A percentile compares a stretch with the other conserved stretches of the same genome.
Conservation (phyloP, 306 rosid species). For the Cicer arietinum region DNA sequence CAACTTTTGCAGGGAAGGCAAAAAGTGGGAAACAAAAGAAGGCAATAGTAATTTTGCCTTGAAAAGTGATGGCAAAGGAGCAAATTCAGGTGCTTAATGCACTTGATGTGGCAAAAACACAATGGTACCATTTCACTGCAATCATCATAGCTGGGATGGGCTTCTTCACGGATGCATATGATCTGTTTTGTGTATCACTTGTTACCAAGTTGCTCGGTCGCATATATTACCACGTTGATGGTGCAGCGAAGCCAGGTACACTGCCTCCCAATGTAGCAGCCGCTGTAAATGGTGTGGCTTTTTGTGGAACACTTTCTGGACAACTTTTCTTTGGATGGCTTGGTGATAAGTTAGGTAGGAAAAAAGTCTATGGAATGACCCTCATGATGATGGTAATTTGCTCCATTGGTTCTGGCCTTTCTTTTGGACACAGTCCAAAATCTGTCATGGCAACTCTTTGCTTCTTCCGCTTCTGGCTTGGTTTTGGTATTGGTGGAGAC, state of each 20-base stretch:
- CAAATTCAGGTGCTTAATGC: constrained; percentile 69
- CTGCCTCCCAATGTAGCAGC: constrained; percentile 87
- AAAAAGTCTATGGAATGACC: too few relatives aligned
- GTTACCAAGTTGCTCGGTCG: constrained; percentile 85
- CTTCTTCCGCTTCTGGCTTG: too few relatives aligned
- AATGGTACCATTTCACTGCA: constrained; percentile 86
- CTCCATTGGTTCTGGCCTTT: too few relatives aligned
- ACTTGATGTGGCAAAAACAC: constrained; percentile 79
- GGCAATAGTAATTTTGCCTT: constrained; percentile 8
- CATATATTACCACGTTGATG: constrained; percentile 71
- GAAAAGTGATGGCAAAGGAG: constrained; percentile 61
- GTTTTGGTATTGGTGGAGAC: too few relatives aligned
- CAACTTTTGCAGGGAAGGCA: constrained; percentile 38
- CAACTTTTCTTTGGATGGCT: too few relatives aligned
- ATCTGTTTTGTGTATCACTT: constrained; percentile 72
- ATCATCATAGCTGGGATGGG: constrained; percentile 88
- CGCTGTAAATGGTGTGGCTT: constrained; percentile 83
- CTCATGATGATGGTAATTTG: too few relatives aligned
- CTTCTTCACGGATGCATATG: constrained; percentile 89
- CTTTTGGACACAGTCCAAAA: too few relatives aligned
- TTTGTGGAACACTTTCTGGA: constrained; percentile 74
- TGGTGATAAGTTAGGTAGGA: too few relatives aligned
- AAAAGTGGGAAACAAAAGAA: not conserved
- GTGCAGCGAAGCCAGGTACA: constrained; percentile 62
- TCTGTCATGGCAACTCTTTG: too few relatives aligned